Evolutionary conservation across 352 stramenopile genomes (phyloP), one percentile per base, ranked within the genome.

Genomic region (Globisporangium polare): DNA sequence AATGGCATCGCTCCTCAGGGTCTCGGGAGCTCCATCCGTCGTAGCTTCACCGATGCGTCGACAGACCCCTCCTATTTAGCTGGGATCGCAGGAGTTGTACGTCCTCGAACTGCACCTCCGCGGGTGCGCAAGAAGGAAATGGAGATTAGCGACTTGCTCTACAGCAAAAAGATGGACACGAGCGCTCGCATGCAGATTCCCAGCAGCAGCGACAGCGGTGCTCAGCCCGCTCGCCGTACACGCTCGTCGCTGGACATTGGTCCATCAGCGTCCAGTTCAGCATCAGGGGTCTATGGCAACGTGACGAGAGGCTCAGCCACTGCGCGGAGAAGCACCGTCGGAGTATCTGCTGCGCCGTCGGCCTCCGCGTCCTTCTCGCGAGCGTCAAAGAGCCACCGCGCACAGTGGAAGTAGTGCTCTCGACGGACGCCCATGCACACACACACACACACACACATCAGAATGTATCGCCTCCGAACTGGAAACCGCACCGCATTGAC

Each of bases 401-500:
- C 75, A 20, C 76, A 81, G 35, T 89, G 77, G 77, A 77, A 82
- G 67, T 89, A 82, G 67, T 89, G 49, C 42, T 27, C 29, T 9
- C 8, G 17, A 43, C 15, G 8, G 5, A n/a, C 22, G 10, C 46
- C 10, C 20, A 53, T 33, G 26, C 24, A 29, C 27, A 22, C 22
- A 52, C 46, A 33, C 24, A 29, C 45, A n/a, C 47, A 47, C n/a
- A 50, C 20, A 26, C n/a, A 27, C 24, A 52, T 31, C 5, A 22
- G n/a, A 52, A 55, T 13, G 9, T 41, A 27, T 41, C 20, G 50
- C 33, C 13, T 33, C 26, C 24, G 0, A 54, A 41, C 27, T 41
- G 27, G 20, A 33, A 55, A 55, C 8, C 24, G 7, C 27, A 8
- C 7, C 45, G 6, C 45, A 53, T 22, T 33, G 17, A 52, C 45